Conservation (phyloP, 2,329 filamentous ascomycete genomes). For the Nigrospora oryzae region DNA sequence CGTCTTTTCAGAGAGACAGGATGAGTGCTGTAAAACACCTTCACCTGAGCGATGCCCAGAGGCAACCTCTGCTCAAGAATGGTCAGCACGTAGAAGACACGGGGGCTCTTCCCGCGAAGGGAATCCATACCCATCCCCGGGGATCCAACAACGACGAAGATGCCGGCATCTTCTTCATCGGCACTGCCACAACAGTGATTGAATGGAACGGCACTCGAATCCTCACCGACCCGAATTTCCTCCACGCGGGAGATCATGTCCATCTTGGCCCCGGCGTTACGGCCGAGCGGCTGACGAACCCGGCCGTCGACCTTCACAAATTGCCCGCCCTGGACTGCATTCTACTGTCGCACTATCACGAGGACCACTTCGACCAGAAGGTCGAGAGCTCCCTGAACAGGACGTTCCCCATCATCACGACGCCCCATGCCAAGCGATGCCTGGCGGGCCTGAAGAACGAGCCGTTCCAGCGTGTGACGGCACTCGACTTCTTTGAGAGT, state of each 20-base stretch:
- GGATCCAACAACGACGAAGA: conserved; percentile 17
- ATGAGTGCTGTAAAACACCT: conserved; percentile 15
- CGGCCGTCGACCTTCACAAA: conserved; percentile 49
- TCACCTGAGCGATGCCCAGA: conserved; percentile 13
- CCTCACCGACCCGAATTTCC: conserved; percentile 55
- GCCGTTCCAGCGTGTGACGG: conserved; percentile 44
- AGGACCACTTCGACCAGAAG: conserved; percentile 31
- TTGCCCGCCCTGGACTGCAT: conserved; percentile 52
- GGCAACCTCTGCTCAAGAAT: conserved; percentile 19
- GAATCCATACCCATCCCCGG: conserved; percentile 15
- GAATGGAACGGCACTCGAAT: conserved; percentile 44
- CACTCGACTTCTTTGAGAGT: conserved; percentile 47
- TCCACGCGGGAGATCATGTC: conserved; percentile 57
- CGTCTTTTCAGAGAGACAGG: conserved; percentile 4
- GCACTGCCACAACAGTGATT: conserved; percentile 47
- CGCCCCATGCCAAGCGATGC: conserved; percentile 48
- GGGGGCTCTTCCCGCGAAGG: conserved; percentile 10
- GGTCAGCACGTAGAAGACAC: conserved; percentile 10
- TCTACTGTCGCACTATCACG: conserved; percentile 58
- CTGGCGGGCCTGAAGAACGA: conserved; percentile 33
- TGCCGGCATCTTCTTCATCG: conserved; percentile 43
- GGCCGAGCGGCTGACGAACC: conserved; percentile 44
- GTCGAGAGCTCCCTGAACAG: conserved; percentile 31
- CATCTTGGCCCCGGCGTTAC: conserved; percentile 57
- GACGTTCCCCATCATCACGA: conserved; percentile 54